Conservation (phyloP, 768 basidiomycete genomes). For the Trametes maxima region DNA sequence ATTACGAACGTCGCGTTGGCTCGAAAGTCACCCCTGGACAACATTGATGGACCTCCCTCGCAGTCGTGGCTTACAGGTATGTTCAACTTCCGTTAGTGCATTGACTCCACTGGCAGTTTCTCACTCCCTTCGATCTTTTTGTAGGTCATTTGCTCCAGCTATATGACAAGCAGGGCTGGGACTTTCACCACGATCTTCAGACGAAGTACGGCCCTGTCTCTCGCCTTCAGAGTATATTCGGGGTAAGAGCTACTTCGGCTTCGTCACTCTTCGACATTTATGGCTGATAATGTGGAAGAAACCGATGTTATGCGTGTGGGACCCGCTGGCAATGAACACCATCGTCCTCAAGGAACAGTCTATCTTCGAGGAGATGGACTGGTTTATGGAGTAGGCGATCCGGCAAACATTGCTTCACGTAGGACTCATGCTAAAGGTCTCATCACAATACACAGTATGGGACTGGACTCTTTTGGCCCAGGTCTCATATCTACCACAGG, state of each 20-base stretch:
- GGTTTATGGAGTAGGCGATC: slow-evolving; percentile 10
- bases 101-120: not conserved
- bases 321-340: slow-evolving; percentile 21
- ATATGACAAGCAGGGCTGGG: slow-evolving; percentile 9
- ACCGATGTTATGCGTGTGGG: slow-evolving; percentile 16
- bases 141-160: slow-evolving; percentile 17
- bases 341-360: slow-evolving; percentile 17
- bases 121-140: too few species aligned
- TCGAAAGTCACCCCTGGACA: slow-evolving; percentile 8
- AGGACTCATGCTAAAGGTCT: not conserved
- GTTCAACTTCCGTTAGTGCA: not conserved
- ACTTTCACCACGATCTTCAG: slow-evolving; percentile 11
- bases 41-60: slow-evolving; percentile 16
- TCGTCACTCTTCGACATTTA: not conserved
- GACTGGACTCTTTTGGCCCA: not conserved
- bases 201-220: slow-evolving; percentile 14
- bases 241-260: slow-evolving; percentile 5
- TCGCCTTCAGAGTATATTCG: slow-evolving; percentile 9
- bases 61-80: slow-evolving; percentile 4
- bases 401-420: too few species aligned
- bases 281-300: not conserved
- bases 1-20: not conserved
- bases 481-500: slow-evolving; percentile 12
- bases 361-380: slow-evolving; percentile 13
- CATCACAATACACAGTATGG: not conserved